Evolutionary conservation across 225 moss, liverwort and hornwort genomes (phyloP), one percentile per base, ranked within the genome.

Genomic region (Physcomitrellopsis africana): DNA sequence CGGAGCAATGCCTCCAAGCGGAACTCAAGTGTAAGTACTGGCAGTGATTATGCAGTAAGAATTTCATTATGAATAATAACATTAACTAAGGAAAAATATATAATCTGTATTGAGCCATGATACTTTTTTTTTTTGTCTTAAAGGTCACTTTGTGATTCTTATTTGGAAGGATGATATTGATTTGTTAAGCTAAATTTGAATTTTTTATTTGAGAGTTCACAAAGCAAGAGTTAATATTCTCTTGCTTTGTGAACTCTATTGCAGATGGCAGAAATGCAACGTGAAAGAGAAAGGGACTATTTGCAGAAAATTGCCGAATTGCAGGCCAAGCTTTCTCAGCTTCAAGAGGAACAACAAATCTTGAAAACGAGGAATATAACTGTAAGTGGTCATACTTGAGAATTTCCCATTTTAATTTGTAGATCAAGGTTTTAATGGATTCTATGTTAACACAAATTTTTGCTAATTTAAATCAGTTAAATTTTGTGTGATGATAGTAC

Each of bases 241-340:
- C n/a, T n/a, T n/a, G n/a, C n/a, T n/a, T 24, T 24, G 24, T 24
- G 24, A 24, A 24, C 24, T 24, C 1, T 67, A 22, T 64, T 77
- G 68, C 80, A 85, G 88, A 67, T 76, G 72, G 27, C 54, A 65
- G 85, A 85, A 48, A n/a, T 16, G 47, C 77, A 69, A 66, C 77
- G 68, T 44, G 88, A 88, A 7, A 88, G 78, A 60, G 85, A 85
- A 72, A 75, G 53, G 54, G 85, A 88, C 11, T 80, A 80, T 47
- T 70, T 85, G 75, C 85, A 85, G 41, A 85, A 88, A 82, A 80
- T 88, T 67, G 10, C 80, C 61, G 88, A 85, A 49, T 70, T 88
- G 78, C 82, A 88, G 61, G 60, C 1, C 69, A 85, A 69, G 41
- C 61, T 79, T 60, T 70, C 81, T 58, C 73, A 69, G 63, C 74